Evolutionary conservation across 2,329 filamentous ascomycete genomes (phyloP), one percentile per base, ranked within the genome.

Genomic region (Penicillium sp.): DNA sequence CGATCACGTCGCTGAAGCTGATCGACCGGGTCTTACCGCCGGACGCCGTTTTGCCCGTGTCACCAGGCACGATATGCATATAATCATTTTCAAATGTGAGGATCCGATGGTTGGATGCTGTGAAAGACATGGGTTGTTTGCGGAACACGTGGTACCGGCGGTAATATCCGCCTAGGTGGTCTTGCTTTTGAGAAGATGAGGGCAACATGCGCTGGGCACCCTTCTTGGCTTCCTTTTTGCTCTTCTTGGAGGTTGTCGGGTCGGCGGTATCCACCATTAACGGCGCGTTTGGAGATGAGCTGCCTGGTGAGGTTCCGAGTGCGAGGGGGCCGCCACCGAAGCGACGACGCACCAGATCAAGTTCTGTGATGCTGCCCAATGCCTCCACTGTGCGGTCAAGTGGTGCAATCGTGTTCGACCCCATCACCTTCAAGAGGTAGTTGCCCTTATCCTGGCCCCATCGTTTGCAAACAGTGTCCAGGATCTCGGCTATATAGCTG

Each of bases 401-500:
- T 1, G 85, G 85, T 2, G 84, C 85, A 37, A 87, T 80, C 1
- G 84, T 87, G 53, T 84, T 84, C 14, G 84, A 85, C 10, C 82
- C 82, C 60, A 81, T 80, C 9, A 88, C 83, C 71, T 86, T 86
- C 55, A 88, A 78, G 22, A 86, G 76, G 63, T 84, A 85, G 20
- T 85, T 79, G 1, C 80, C 84, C 68, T 86, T 87, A 67, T 88
- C 85, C n/a, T 87, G 74, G 3, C 82, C 80, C 66, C 86, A 81
- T 59, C 83, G 78, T 56, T 83, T 82, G 71, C 85, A 87, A 1
- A 84, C 82, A 39, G 81, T 79, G 61, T 87, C 84, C 58, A 88
- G 80, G 47, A 88, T 79, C 67, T 88, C 85, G n/a, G 84, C 85
- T 56, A 88, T 84, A 66, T 88, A 88, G 44, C 83, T 86, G 63